These are phyloP conservation scores for Anastatica hierochuntica DNA, from an alignment of 345 rosid genomes.

Conservation along the genomic window DNA sequence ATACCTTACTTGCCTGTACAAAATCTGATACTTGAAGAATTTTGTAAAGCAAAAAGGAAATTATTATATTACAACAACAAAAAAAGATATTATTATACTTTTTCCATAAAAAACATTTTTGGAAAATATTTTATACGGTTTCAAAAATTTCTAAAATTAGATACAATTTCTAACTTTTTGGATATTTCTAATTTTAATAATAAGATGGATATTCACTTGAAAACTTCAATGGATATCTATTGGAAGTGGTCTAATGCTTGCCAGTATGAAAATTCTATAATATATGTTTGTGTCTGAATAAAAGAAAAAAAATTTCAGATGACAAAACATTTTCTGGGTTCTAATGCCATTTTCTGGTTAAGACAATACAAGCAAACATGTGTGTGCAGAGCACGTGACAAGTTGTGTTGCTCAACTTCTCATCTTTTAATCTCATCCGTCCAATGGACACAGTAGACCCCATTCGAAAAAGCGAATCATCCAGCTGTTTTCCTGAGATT, in stretches of 20 bases:
- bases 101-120: slow-evolving; percentile 7
- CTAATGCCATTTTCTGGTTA: neutral
- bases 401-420: slow-evolving; percentile 9
- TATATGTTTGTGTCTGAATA: too few species aligned
- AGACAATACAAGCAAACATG: slow-evolving; percentile 1
- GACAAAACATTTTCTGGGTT: neutral
- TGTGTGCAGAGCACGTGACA: slow-evolving; percentile 28
- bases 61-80: too few species aligned
- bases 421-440: slow-evolving; percentile 21
- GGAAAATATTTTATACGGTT: neutral
- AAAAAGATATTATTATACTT: neutral
- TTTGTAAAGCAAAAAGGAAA: too few species aligned
- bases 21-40: neutral
- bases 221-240: too few species aligned
- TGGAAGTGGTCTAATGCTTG: slow-evolving; percentile 9
- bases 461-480: slow-evolving; percentile 4
- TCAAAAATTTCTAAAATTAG: too few species aligned
- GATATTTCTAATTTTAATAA: too few species aligned
- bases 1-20: too few species aligned
- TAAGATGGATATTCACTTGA: too few species aligned
- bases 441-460: neutral
- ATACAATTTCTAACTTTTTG: too few species aligned
- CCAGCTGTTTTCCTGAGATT: slow-evolving; percentile 25
- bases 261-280: slow-evolving; percentile 17
- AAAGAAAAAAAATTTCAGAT: too few species aligned